phyloP scores from a whole-genome alignment of 352 stramenopile genomes.

The Phytophthora chlamydospora region DNA sequence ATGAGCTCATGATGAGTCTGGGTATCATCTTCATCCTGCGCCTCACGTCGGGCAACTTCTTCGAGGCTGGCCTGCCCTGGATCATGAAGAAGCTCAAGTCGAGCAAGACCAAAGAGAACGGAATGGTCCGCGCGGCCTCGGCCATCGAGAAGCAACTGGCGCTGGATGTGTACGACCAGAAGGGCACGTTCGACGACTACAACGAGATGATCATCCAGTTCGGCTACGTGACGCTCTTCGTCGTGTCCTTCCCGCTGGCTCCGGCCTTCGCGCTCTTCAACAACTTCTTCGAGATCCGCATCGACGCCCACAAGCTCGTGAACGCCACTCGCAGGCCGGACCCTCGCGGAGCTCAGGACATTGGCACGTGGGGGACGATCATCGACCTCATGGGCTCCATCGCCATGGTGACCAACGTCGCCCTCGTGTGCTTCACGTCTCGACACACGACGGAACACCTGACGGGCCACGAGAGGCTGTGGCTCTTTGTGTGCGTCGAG shows the following conservation, averaged over 20 bases:
- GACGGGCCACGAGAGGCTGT: constrained; percentile 52
- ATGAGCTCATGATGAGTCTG: constrained; percentile 77
- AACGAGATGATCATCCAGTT: constrained; percentile 92
- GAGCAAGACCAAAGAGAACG: constrained; percentile 11
- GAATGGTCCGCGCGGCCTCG: constrained; percentile 43
- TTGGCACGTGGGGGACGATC: constrained; percentile 93
- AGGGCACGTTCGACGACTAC: constrained; percentile 86
- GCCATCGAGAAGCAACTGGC: constrained; percentile 64
- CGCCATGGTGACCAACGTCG: constrained; percentile 92
- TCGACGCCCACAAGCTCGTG: constrained; percentile 88
- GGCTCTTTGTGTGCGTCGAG: constrained; percentile 72
- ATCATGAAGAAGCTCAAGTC: constrained; percentile 66
- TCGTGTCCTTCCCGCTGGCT: constrained; percentile 92
- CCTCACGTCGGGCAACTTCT: constrained; percentile 80
- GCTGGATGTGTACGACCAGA: constrained; percentile 73
- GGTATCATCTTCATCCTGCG: constrained; percentile 79
- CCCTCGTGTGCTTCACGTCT: constrained; percentile 93
- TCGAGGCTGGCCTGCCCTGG: constrained; percentile 75
- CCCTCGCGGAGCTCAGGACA: constrained; percentile 82
- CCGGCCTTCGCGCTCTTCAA: constrained; percentile 89
- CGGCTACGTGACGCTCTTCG: constrained; percentile 94
- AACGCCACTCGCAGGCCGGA: constrained; percentile 74
- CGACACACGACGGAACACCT: constrained; percentile 58
- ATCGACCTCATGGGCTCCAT: constrained; percentile 90
- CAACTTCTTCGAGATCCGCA: constrained; percentile 93